Evolutionary conservation across 768 basidiomycete genomes (phyloP).

Genomic region (Lactarius evosmus): DNA sequence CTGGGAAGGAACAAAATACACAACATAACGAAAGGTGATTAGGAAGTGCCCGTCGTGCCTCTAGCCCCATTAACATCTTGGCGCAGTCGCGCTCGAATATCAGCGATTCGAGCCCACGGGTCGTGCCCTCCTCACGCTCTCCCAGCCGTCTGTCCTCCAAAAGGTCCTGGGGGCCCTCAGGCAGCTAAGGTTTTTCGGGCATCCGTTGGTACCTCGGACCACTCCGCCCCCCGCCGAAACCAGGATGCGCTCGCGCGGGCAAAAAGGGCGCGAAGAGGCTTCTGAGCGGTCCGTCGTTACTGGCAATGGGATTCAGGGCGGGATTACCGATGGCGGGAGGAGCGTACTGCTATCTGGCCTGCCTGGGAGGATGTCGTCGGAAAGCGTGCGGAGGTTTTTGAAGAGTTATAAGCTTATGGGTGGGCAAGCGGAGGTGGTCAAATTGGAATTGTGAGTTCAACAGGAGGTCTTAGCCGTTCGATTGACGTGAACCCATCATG

Average conservation of each 20-base stretch:
- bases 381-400: constrained; percentile 42
- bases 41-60: not conserved
- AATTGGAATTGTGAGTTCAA: constrained; percentile 48
- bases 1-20: constrained; percentile 20
- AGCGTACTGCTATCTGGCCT: constrained; percentile 61
- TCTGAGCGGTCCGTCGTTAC: constrained; percentile 37
- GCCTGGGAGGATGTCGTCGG: constrained; percentile 44
- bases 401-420: constrained; percentile 44
- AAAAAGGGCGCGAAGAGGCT: constrained; percentile 41
- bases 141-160: constrained; percentile 43
- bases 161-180: constrained; percentile 44
- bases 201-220: constrained; percentile 40
- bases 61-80: not conserved
- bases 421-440: constrained; percentile 46
- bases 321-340: constrained; percentile 46
- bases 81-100: constrained; percentile 58
- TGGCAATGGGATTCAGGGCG: constrained; percentile 51
- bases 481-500: not conserved
- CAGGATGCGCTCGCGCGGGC: constrained; percentile 37
- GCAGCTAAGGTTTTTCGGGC: constrained; percentile 46
- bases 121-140: constrained; percentile 54
- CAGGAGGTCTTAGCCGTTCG: not conserved
- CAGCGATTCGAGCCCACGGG: constrained; percentile 57
- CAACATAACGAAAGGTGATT: constrained; percentile 20
- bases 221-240: constrained; percentile 27